Base-by-base conservation (phyloP, 1,284 basidiomycete genomes). In the Stygiomarasmius scandens region DNA sequence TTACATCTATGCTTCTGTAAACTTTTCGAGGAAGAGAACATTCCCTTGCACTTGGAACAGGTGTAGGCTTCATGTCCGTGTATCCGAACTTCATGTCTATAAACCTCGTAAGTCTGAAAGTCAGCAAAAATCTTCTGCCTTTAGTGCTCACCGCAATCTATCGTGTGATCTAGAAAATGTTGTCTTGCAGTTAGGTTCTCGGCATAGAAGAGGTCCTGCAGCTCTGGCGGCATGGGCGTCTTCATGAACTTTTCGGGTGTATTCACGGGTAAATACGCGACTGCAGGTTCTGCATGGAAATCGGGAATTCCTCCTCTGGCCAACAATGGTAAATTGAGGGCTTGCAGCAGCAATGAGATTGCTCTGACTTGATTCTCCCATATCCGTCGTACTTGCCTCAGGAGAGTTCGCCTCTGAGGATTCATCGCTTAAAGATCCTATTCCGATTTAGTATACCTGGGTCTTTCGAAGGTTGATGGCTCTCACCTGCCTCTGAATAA, bases 101-200 rank as follows among this genome's bases (percentile, higher is more conserved):
- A 48, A 3, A 48, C 6, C 16, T 8, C 14, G 8, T 8, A 14
- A 8, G 14, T 48, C 46, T 22, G 46, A 6, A 48, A 48, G 8
- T 14, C 6, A 25, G 16, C 23, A 23, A 34, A 34, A 34, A 8
- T 34, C 32, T 22, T 8, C 19, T 16, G 25, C 6, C 14, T 48
- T 6, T 4, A 22, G 16, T 24, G 14, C 48, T 27, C 48, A 49
- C 48, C 48, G 19, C n/a, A 49, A 32, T 49, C 48, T 49, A 49
- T 49, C 48, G 29, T 49, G 48, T 11, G 48, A 49, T 49, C 48
- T 27, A n/a, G 48, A 49, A 23, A 49, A 49, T 16, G 23, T 49
- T 16, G 24, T 29, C n/a, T 32, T 32, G 25, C 24, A 29, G 48
- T 32, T 23, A 16, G 48, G 48, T 20, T 49, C 48, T 9, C 25